Evolutionary conservation across 768 basidiomycete species (phyloP).

Genomic region (Hemileccinum rubropunctum): DNA sequence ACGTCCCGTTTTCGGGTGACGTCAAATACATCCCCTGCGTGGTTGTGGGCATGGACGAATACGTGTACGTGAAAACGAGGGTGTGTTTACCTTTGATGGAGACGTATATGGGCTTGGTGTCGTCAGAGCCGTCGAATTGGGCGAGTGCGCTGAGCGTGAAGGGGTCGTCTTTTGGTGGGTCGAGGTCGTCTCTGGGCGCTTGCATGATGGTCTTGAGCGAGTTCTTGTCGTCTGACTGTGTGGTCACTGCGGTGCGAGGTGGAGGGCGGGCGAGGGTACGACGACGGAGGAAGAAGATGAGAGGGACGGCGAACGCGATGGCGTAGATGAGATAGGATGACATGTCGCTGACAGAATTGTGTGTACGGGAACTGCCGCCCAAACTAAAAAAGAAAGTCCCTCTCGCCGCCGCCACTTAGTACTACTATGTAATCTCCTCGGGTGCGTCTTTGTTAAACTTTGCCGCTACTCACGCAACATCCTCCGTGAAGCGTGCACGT

Average conservation of each 20-base stretch:
- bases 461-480: constrained; percentile 14
- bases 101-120: constrained; percentile 75
- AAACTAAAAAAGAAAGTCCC: no score
- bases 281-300: constrained; percentile 26
- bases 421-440: no score
- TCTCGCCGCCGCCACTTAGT: constrained; percentile 10
- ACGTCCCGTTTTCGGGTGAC: constrained; percentile 83
- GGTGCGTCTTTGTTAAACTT: neutral
- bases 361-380: constrained; percentile 15
- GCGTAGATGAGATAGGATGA: constrained; percentile 28
- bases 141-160: constrained; percentile 69
- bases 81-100: constrained; percentile 77
- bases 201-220: constrained; percentile 69
- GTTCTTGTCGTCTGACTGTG: constrained; percentile 24
- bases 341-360: constrained; percentile 8
- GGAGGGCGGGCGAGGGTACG: constrained; percentile 4
- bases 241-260: constrained; percentile 7
- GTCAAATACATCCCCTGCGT: constrained; percentile 82
- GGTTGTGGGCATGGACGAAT: neutral
- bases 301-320: constrained; percentile 31
- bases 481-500: constrained; percentile 23
- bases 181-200: constrained; percentile 54
- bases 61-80: constrained; percentile 39
- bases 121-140: constrained; percentile 66
- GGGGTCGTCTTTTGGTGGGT: constrained; percentile 74